Conservation (phyloP, 2,329 filamentous ascomycete genomes). For the Coniochaeta sp. region DNA sequence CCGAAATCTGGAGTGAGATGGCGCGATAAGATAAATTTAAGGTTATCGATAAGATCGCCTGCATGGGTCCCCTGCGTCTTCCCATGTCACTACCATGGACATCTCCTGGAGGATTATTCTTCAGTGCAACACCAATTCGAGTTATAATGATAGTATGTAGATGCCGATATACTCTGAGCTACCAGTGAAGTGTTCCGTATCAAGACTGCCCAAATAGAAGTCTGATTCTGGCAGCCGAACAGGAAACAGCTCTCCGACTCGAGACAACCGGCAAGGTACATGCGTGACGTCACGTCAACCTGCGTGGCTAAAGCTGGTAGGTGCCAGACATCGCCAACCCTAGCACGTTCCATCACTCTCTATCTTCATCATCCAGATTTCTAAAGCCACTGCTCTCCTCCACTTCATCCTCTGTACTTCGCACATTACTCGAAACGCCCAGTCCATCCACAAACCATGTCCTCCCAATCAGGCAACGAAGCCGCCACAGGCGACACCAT, state of each 20-base stretch:
- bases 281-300: neutral
- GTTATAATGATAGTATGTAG: neutral
- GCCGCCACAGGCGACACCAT: neutral
- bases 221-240: too few relatives aligned
- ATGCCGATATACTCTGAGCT: neutral
- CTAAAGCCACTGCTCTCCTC: neutral
- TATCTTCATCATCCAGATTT: neutral
- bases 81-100: neutral
- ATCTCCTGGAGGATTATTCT: neutral
- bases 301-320: too few relatives aligned
- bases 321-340: neutral
- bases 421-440: too few relatives aligned
- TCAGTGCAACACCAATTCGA: neutral
- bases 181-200: too few relatives aligned
- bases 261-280: neutral
- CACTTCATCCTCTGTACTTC: neutral
- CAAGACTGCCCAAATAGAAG: too few relatives aligned
- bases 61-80: neutral
- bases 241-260: too few relatives aligned
- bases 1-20: too few relatives aligned
- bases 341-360: neutral
- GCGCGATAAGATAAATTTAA: slow-evolving; percentile 1
- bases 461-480: slow-evolving; percentile 8
- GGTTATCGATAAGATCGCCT: neutral
- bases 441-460: neutral